Evolutionary conservation across 108 stramenopile species (phyloP).

Genomic region (Aurantiochytrium sp.): DNA sequence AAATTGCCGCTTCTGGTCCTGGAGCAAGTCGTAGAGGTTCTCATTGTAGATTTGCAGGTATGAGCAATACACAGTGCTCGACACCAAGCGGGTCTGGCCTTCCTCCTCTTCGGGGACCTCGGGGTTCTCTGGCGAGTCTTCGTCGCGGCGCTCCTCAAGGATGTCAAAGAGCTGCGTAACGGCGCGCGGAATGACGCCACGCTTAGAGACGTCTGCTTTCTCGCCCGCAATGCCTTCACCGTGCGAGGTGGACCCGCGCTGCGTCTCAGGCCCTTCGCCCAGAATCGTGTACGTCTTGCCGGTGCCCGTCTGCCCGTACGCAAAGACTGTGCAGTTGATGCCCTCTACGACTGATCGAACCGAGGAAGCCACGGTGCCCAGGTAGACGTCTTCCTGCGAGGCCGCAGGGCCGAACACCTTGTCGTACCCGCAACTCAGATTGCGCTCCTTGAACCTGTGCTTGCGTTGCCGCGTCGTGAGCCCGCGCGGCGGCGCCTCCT

Average conservation of each 20-base stretch:
- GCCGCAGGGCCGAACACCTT: conserved; percentile 45
- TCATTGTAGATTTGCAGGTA: conserved; percentile 66
- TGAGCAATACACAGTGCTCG: conserved; percentile 42
- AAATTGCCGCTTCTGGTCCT: conserved; percentile 27
- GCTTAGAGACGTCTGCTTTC: conserved; percentile 35
- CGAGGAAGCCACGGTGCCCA: conserved; percentile 39
- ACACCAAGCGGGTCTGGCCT: conserved; percentile 53
- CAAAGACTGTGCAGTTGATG: conserved; percentile 56
- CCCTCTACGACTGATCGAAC: conserved; percentile 47
- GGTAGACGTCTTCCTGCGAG: conserved; percentile 49
- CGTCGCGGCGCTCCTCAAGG: neutral
- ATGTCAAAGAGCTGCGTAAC: conserved; percentile 35
- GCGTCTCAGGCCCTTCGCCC: conserved; percentile 26
- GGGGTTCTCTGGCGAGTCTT: neutral
- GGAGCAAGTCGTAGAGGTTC: conserved; percentile 52
- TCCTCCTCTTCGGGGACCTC: conserved; percentile 46
- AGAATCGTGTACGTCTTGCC: conserved; percentile 63
- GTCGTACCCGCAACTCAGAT: conserved; percentile 43
- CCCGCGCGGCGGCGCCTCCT: neutral
- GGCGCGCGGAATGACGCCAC: conserved; percentile 51
- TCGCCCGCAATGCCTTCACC: neutral
- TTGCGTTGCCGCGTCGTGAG: neutral
- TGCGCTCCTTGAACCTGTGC: neutral
- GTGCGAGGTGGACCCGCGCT: neutral
- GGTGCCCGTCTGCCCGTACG: conserved; percentile 57